Base-by-base conservation (phyloP, 148 eudicot species). In the Suaeda aralocaspica region DNA sequence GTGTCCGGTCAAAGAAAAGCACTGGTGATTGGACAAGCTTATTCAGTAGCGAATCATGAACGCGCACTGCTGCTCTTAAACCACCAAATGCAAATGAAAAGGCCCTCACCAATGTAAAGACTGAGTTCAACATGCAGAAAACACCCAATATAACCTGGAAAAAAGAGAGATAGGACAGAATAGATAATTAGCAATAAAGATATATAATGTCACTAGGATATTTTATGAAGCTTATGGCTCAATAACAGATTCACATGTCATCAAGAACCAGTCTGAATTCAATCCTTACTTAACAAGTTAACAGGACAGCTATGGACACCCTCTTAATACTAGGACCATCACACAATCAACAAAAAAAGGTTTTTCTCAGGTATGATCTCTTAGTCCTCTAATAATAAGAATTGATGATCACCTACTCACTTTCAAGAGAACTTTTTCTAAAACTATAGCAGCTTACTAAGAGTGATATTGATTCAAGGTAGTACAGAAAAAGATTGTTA, bases 51-150 rank as follows among this genome's bases (percentile, higher is more conserved):
- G 67, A 84, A 73, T 91, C 84, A 66, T 93, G 98, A 78, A 88
- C 92, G 58, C 70, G 79, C 26, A 88, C 76, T 71, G 98, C 94
- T 69, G 98, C 98, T 66, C 81, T 82, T 69, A 93, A 69, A 71
- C 98, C 98, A n/a, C 98, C 98, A 87, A 82, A 91, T 67, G 98
- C 96, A 82, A 93, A 93, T 74, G 96, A 82, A 80, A 93, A 93
- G 48, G 98, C 88, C 83, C 98, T 85, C 72, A 79, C 74, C 76
- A 93, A 80, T 26, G 98, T 93, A 73, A 90, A 80, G 55, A 81
- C 24, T 59, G 98, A 93, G 80, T 93, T 93, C 61, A 81, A 69
- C 58, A 80, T 52, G 80, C 96, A 90, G 82, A 93, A 90, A 62
- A 87, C 66, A 73, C 91, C 56, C 69, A 93, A 83, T 58, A 90